A percentile compares a stretch with the other conserved stretches of the same genome.
phyloP scores from a whole-genome alignment of 495 filamentous ascomycete species.

The Penicillium simplicissimum region DNA sequence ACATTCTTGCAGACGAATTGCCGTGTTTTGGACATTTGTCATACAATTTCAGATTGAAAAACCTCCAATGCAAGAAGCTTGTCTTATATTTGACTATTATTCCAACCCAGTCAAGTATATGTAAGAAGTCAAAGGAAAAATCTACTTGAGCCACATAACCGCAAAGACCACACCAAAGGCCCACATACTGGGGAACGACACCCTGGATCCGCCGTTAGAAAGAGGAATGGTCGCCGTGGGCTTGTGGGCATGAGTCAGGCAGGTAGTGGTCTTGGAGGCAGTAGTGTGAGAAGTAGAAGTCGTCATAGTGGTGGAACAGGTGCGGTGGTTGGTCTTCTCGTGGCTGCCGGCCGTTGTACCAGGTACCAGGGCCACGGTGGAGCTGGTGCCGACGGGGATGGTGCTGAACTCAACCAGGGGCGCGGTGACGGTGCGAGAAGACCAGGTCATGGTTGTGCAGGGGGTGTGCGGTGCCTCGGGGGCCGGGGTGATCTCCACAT shows the following conservation, averaged over 20 bases:
- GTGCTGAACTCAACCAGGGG: slow-evolving; percentile 73
- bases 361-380: slow-evolving; percentile 25
- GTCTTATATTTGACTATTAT: neutral
- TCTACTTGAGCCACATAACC: neutral
- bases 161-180: neutral
- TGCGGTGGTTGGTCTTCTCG: neutral
- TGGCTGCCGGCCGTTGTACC: neutral
- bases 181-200: neutral
- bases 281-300: neutral
- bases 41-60: neutral
- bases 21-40: neutral
- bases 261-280: neutral
- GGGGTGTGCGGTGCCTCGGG: slow-evolving; percentile 33
- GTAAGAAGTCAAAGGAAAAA: slow-evolving; percentile 2
- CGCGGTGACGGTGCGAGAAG: slow-evolving; percentile 63
- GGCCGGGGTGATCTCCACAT: slow-evolving; percentile 28
- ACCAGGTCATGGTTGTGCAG: slow-evolving; percentile 62
- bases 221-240: neutral
- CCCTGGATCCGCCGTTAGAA: neutral
- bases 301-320: neutral
- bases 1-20: neutral
- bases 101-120: neutral
- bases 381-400: slow-evolving; percentile 35
- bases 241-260: neutral
- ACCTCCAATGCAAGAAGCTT: neutral